Percentiles rank a stretch among this genome's conserved stretches.
Evolutionary conservation across 345 rosid genomes (phyloP).

Genomic region (Physaria fendleri): DNA sequence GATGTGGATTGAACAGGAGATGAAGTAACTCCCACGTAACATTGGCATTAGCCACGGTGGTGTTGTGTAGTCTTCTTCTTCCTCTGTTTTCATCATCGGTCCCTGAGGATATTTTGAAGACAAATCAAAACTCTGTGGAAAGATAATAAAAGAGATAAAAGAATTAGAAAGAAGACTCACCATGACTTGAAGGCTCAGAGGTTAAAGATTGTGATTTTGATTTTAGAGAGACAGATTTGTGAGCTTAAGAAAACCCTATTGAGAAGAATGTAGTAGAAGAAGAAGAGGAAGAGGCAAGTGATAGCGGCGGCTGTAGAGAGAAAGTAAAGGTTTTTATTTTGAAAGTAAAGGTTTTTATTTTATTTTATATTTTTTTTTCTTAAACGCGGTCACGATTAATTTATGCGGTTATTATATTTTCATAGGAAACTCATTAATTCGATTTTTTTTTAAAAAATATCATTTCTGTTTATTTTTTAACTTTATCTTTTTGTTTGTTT

Average conservation of each 20-base stretch:
- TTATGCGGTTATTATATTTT: conserved; percentile 28
- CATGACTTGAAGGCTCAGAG: conserved; percentile 42
- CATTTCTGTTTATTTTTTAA: not conserved
- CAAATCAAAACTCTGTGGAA: conserved; percentile 7
- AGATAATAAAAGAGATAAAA: not conserved
- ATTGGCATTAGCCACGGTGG: conserved; percentile 80
- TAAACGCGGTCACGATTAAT: conserved; percentile 32
- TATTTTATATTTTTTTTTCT: not conserved
- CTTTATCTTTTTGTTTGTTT: conserved; percentile 23
- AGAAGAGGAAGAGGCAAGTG: conserved; percentile 13
- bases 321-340: conserved; percentile 7
- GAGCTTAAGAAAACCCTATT: conserved; percentile 13
- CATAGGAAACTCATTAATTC: conserved; percentile 9
- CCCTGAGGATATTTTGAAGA: conserved; percentile 22
- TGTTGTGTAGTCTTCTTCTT: conserved; percentile 32
- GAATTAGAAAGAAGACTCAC: conserved; percentile 14
- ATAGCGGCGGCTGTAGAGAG: conserved; percentile 36
- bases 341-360: conserved; percentile 8
- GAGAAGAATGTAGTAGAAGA: conserved; percentile 12
- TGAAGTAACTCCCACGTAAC: conserved; percentile 64
- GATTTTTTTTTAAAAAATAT: not conserved
- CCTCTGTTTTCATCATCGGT: conserved; percentile 39
- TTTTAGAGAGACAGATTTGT: conserved; percentile 28
- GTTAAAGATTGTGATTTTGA: conserved; percentile 19
- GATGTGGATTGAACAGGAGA: conserved; percentile 59